These are phyloP conservation scores for Rhizomucor pusillus DNA, from an alignment of 371 early-diverging fungal genomes.

Conservation along the genomic window DNA sequence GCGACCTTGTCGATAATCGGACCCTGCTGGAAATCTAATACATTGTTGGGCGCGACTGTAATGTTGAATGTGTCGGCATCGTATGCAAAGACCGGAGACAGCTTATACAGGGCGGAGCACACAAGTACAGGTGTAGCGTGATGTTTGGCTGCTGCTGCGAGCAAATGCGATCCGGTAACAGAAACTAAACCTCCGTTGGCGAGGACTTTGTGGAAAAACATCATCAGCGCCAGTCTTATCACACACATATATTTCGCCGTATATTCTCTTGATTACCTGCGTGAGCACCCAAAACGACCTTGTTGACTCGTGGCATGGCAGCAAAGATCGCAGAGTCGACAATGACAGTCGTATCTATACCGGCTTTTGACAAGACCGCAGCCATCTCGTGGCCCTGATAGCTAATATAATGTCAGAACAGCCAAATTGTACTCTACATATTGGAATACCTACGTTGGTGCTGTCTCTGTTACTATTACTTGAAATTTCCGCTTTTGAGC, in stretches of 20 bases:
- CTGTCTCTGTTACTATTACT: slow-evolving; percentile 90
- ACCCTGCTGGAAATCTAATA: slow-evolving; percentile 77
- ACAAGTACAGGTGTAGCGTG: slow-evolving; percentile 90
- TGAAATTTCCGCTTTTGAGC: slow-evolving; percentile 87
- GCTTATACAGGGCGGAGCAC: slow-evolving; percentile 80
- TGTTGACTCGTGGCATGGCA: slow-evolving; percentile 96
- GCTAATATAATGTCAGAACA: slow-evolving; percentile 17
- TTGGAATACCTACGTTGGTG: slow-evolving; percentile 65
- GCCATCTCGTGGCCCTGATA: slow-evolving; percentile 89
- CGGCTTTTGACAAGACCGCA: slow-evolving; percentile 65
- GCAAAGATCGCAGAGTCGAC: slow-evolving; percentile 94
- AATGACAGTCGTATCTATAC: slow-evolving; percentile 91
- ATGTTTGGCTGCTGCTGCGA: slow-evolving; percentile 91
- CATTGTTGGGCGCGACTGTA: slow-evolving; percentile 75
- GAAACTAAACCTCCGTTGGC: slow-evolving; percentile 94
- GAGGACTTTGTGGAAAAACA: slow-evolving; percentile 62
- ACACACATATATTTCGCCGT: no score
- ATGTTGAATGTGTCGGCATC: slow-evolving; percentile 83
- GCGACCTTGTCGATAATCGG: slow-evolving; percentile 78
- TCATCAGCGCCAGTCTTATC: not conserved
- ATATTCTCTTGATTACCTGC: slow-evolving; percentile 65
- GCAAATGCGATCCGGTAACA: slow-evolving; percentile 74
- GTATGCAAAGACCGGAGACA: slow-evolving; percentile 87
- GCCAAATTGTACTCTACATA: not conserved
- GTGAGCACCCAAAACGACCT: slow-evolving; percentile 93